Evolutionary conservation across 2,329 filamentous ascomycete genomes (phyloP).

Genomic region (Pseudogymnoascus sp.): DNA sequence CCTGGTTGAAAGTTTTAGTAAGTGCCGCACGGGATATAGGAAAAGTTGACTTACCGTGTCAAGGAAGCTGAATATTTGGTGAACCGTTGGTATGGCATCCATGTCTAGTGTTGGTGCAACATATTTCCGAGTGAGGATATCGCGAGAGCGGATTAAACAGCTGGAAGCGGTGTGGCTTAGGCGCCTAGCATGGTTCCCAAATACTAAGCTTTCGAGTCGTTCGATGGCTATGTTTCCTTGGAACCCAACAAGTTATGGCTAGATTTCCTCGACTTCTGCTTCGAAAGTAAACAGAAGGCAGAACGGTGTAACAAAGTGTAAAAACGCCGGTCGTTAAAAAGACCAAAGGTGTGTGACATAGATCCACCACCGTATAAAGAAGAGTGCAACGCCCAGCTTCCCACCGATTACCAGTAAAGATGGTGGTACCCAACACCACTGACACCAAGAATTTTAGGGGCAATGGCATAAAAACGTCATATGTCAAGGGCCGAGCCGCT

Average conservation of each 20-base stretch:
- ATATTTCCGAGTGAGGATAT: conserved; percentile 20
- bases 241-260: conserved; percentile 24
- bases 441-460: conserved; percentile 16
- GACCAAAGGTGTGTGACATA: not conserved
- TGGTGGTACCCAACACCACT: not conserved
- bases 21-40: not conserved
- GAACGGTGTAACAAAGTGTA: conserved; percentile 13
- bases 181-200: conserved; percentile 21
- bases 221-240: conserved; percentile 23
- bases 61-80: conserved; percentile 28
- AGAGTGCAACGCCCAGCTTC: not conserved
- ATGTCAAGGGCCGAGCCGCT: not conserved
- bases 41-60: conserved; percentile 19
- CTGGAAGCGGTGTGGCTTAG: conserved; percentile 24
- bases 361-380: not conserved
- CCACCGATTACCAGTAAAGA: conserved; percentile 6
- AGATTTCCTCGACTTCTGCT: conserved; percentile 21
- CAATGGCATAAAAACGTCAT: not conserved
- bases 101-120: conserved; percentile 20
- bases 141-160: conserved; percentile 19
- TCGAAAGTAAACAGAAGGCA: conserved; percentile 19
- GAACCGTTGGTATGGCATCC: conserved; percentile 16
- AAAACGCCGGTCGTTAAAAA: conserved; percentile 8
- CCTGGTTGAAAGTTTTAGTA: conserved; percentile 10
- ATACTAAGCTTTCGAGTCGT: conserved; percentile 23